Conservation (phyloP, 2,329 filamentous ascomycete species). For the Emydomyces testavorans region DNA sequence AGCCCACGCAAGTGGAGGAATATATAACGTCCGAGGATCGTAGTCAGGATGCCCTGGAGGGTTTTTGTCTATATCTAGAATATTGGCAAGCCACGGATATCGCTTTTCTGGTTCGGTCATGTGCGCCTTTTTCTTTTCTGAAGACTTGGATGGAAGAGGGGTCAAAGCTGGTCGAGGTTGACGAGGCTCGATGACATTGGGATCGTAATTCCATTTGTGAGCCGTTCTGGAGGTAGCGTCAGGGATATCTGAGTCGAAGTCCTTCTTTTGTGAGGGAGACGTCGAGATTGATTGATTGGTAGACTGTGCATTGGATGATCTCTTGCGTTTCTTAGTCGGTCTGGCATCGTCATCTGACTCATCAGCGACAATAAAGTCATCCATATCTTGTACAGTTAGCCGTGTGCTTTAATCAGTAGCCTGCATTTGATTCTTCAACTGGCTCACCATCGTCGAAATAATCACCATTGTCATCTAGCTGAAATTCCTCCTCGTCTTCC, state of each 20-base stretch:
- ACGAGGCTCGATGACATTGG: conserved; percentile 44
- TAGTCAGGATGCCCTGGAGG: conserved; percentile 72
- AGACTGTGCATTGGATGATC: conserved; percentile 40
- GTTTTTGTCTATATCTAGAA: conserved; percentile 73
- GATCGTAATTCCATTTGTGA: conserved; percentile 68
- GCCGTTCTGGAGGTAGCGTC: conserved; percentile 56
- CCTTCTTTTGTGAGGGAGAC: conserved; percentile 41
- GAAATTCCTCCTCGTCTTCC: conserved; percentile 58
- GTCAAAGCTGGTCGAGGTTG: conserved; percentile 34
- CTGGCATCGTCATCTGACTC: conserved; percentile 66
- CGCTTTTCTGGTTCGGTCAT: conserved; percentile 72
- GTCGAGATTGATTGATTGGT: conserved; percentile 24
- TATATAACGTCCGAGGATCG: conserved; percentile 80
- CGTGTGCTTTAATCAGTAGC: background rate
- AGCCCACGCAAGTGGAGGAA: conserved; percentile 66
- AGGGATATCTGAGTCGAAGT: conserved; percentile 44
- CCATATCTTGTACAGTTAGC: conserved; percentile 50
- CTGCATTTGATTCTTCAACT: conserved; percentile 11
- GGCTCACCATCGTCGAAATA: conserved; percentile 40
- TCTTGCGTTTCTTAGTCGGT: conserved; percentile 61
- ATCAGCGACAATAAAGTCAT: conserved; percentile 78
- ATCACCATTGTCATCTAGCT: conserved; percentile 44
- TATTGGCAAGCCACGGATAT: conserved; percentile 80
- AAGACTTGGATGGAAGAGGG: conserved; percentile 14
- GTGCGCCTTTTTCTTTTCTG: conserved; percentile 48